phyloP scores from a whole-genome alignment of 2,329 filamentous ascomycete genomes.

The Chrysosporium keratinophilum region DNA sequence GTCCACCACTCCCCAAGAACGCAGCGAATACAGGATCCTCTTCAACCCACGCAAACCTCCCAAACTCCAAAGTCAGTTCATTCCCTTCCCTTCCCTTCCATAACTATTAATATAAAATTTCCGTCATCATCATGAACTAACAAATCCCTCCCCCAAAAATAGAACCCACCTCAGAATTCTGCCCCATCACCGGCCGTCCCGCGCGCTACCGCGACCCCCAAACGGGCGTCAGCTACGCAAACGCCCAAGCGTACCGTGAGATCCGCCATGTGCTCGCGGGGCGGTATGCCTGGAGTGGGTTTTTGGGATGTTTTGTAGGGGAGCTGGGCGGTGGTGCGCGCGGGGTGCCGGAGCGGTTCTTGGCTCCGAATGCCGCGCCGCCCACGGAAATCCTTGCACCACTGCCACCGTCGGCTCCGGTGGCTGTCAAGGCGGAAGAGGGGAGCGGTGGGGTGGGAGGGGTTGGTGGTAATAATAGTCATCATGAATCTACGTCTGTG shows the following conservation, averaged over 20 bases:
- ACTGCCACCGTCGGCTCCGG: neutral
- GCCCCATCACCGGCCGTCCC: conserved; percentile 70
- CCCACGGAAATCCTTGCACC: conserved; percentile 11
- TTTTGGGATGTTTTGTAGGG: conserved; percentile 77
- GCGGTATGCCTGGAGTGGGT: conserved; percentile 69
- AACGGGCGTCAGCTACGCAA: conserved; percentile 73
- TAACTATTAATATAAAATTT: conserved; percentile 1
- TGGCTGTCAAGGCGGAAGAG: neutral
- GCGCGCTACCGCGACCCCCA: conserved; percentile 77
- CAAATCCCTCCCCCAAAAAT: conserved; percentile 1
- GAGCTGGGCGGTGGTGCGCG: conserved; percentile 48
- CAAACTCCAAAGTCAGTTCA: conserved; percentile 40
- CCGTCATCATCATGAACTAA: neutral
- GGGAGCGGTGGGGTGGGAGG: neutral
- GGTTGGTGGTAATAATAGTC: neutral
- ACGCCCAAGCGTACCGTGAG: conserved; percentile 64
- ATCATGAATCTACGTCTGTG: too few relatives aligned
- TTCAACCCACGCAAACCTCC: conserved; percentile 43
- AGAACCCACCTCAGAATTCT: conserved; percentile 47
- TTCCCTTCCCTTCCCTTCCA: neutral
- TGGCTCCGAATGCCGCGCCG: conserved; percentile 24
- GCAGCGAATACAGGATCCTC: conserved; percentile 44
- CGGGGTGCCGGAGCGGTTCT: conserved; percentile 72
- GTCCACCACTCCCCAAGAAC: conserved; percentile 44
- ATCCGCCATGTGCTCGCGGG: conserved; percentile 64